Conservation (phyloP, 2,329 filamentous ascomycete genomes). For the Conoideocrella luteorostrata region DNA sequence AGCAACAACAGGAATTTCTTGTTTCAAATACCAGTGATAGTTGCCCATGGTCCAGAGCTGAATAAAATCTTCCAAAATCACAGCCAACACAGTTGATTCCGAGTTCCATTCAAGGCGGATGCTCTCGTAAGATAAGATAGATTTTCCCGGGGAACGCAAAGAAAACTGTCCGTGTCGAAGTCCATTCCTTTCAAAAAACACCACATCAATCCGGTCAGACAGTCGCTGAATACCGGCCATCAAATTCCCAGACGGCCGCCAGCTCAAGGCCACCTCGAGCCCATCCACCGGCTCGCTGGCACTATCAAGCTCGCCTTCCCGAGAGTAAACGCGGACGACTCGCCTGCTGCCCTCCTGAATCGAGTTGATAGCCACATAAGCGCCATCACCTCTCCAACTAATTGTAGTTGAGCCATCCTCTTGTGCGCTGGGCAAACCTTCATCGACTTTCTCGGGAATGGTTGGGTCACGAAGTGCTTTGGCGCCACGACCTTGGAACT, state of each 20-base stretch:
- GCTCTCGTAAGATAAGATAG: conserved; percentile 45
- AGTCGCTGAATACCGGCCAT: conserved; percentile 78
- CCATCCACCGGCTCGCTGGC: conserved; percentile 92
- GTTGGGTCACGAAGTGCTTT: conserved; percentile 86
- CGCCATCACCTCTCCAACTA: conserved; percentile 91
- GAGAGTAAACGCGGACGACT: conserved; percentile 81
- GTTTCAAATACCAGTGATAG: conserved; percentile 97
- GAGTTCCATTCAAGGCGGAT: conserved; percentile 79
- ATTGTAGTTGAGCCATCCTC: conserved; percentile 69
- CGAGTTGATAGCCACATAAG: conserved; percentile 80
- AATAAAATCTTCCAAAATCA: conserved; percentile 66
- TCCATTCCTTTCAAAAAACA: conserved; percentile 98
- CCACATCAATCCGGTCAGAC: conserved; percentile 65
- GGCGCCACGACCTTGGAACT: conserved; percentile 89
- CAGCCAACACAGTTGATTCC: conserved; percentile 84
- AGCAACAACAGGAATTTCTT: conserved; percentile 57
- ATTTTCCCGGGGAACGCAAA: conserved; percentile 59
- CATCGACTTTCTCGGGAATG: conserved; percentile 85
- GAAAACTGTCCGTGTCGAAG: conserved; percentile 90
- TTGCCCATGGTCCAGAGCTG: conserved; percentile 97
- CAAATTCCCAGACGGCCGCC: conserved; percentile 85
- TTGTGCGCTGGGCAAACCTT: conserved; percentile 66
- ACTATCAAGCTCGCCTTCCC: conserved; percentile 85
- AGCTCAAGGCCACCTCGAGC: conserved; percentile 80
- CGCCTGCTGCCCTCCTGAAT: conserved; percentile 64